These are phyloP conservation scores for Pleurostoma richardsiae DNA, from an alignment of 2,329 filamentous ascomycete species.

Conservation along the genomic window DNA sequence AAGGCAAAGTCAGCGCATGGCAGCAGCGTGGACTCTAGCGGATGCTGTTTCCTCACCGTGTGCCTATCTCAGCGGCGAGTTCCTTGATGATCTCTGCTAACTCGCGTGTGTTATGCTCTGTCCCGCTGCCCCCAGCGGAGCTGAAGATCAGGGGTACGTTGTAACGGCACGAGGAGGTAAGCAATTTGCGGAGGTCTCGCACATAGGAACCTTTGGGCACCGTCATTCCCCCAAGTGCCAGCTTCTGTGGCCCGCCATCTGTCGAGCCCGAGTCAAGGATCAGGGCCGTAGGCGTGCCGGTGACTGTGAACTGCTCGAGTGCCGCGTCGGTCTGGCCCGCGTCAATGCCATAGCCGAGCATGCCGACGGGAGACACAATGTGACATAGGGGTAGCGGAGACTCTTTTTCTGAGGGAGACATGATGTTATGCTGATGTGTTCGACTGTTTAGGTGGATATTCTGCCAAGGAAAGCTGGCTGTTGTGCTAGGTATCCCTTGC, in stretches of 20 bases:
- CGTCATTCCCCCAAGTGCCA: slow-evolving; percentile 11
- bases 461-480: no score
- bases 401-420: not conserved
- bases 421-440: not conserved
- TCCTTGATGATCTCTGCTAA: not conserved
- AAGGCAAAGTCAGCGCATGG: slow-evolving; percentile 13
- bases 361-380: slow-evolving; percentile 18
- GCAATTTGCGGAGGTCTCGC: slow-evolving; percentile 9
- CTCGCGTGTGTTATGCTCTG: not conserved
- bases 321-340: slow-evolving; percentile 12
- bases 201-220: slow-evolving; percentile 7
- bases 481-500: no score
- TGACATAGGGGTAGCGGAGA: not conserved
- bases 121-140: slow-evolving; percentile 38
- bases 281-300: slow-evolving; percentile 11
- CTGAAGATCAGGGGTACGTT: slow-evolving; percentile 12
- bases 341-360: slow-evolving; percentile 18
- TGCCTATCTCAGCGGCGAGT: slow-evolving; percentile 5
- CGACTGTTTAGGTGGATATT: not conserved
- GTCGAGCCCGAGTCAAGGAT: slow-evolving; percentile 19
- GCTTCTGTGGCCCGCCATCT: slow-evolving; percentile 15
- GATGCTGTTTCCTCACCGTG: slow-evolving; percentile 1
- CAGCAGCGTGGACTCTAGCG: slow-evolving; percentile 28
- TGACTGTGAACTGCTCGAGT: slow-evolving; percentile 7
- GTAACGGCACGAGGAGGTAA: slow-evolving; percentile 10